Evolutionary conservation across 805 yeast genomes (phyloP).

Genomic region (Brettanomyces sp.): DNA sequence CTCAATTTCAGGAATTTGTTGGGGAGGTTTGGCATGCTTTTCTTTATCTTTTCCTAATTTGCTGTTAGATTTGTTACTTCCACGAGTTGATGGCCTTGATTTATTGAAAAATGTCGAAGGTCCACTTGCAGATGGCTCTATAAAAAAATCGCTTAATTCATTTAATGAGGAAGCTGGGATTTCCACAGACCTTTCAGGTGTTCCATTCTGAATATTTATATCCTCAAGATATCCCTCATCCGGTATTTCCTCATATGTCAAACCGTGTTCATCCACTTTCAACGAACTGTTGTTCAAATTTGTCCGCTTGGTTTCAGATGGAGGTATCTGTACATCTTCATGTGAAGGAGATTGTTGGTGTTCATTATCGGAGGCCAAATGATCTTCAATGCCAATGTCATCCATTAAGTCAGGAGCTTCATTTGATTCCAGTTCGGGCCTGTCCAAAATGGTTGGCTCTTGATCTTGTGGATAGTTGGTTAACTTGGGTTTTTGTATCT

Average conservation of each 20-base stretch:
- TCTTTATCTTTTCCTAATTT: not conserved
- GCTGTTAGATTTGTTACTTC: not conserved
- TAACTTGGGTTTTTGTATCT: not conserved
- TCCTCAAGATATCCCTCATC: slow-evolving; percentile 21
- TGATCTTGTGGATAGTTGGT: not conserved
- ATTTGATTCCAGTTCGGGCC: not conserved
- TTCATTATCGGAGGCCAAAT: not conserved
- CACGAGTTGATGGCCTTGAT: slow-evolving; percentile 5
- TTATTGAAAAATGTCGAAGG: slow-evolving; percentile 20
- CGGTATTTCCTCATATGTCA: slow-evolving; percentile 5
- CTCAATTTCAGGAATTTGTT: not conserved
- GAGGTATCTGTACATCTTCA: not conserved
- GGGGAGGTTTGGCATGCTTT: not conserved
- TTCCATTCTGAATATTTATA: slow-evolving; percentile 6
- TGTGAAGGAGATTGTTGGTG: not conserved
- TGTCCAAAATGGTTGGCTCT: not conserved
- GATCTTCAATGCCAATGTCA: not conserved
- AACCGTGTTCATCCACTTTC: not conserved
- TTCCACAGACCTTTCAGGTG: slow-evolving; percentile 19
- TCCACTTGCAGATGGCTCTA: slow-evolving; percentile 17
- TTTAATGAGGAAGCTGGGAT: slow-evolving; percentile 33
- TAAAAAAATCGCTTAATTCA: slow-evolving; percentile 16
- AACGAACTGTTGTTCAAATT: not conserved
- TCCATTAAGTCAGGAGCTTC: not conserved
- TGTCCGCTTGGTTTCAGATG: not conserved